Conservation (phyloP, 805 yeast species). For the Candida orba region DNA sequence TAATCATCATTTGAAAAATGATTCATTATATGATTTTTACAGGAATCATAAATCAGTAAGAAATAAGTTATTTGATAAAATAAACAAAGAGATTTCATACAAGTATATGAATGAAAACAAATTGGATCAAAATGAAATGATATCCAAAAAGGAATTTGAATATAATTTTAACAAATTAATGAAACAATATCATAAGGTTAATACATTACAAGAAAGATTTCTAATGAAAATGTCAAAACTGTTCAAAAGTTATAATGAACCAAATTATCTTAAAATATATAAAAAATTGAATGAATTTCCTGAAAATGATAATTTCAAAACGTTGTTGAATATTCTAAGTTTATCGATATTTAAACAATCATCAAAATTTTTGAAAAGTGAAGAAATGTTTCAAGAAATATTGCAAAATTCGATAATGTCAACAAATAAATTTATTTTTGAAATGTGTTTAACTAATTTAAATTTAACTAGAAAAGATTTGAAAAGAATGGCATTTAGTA, state of each 20-base stretch:
- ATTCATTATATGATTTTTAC: slow-evolving; percentile 2
- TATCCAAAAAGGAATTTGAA: slow-evolving; percentile 1
- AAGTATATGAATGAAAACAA: slow-evolving; percentile 1
- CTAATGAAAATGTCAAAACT: slow-evolving; percentile 1
- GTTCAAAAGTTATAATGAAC: background rate
- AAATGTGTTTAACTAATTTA: slow-evolving; percentile 3
- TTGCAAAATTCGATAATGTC: slow-evolving; percentile 3
- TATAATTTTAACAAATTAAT: background rate
- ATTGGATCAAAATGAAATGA: background rate
- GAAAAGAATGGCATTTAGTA: slow-evolving; percentile 1
- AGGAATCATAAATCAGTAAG: background rate
- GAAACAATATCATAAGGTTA: background rate
- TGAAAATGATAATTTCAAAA: slow-evolving; percentile 4
- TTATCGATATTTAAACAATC: slow-evolving; percentile 4
- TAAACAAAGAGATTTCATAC: background rate
- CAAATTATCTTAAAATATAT: slow-evolving; percentile 1
- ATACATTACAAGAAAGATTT: slow-evolving; percentile 3
- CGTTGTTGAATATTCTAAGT: slow-evolving; percentile 5
- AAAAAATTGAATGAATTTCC: slow-evolving; percentile 1
- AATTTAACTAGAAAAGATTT: slow-evolving; percentile 2
- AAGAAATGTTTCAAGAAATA: slow-evolving; percentile 4
- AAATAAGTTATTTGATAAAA: slow-evolving; percentile 1
- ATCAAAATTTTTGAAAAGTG: slow-evolving; percentile 1
- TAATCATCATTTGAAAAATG: background rate
- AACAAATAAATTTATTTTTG: slow-evolving; percentile 3